Base-by-base conservation (phyloP, 495 filamentous ascomycete species). In the Lichenothelia convexa region DNA sequence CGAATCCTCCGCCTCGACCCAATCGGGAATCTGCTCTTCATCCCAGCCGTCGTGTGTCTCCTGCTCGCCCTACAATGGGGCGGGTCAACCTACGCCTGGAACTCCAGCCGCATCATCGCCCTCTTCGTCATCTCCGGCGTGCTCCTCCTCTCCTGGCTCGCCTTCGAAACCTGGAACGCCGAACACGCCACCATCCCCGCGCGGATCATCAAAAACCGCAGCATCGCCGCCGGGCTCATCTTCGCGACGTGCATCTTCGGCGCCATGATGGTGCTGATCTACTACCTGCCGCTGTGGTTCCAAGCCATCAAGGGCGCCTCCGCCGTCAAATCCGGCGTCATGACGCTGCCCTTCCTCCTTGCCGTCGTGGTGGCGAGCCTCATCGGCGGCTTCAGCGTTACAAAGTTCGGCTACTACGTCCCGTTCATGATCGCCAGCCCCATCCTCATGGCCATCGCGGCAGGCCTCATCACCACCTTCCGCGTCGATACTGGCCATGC, bases 51-150 rank as follows among this genome's bases (percentile, higher is more conserved):
- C 13, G 48, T 73, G 22, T 71, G 60, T 45, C 50, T 75, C 21
- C 48, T 80, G 18, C 59, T 80, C 21, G 75, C 72, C 18, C 58
- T 80, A 15, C 68, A 80, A 50, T 80, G 64, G 60, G 76, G 72
- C 3, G 75, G 70, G 7, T 48, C 55, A 2, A 56, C 61, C 5
- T 61, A 70, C 36, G 29, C 68, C 1, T 80, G 75, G 68, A 55
- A 47, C 37, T 47, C 53, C 43, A 40, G 47, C 9, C 42, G 42
- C 3, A 48, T 69, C 6, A 63, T 46, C 35, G 47, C 39, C 4
- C 34, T 46, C 12, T 33, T 74, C 26, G 63, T 61, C 17, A 61
- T 63, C 17, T 60, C 61, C 18, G 67, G 44, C 2, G 7, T 63
- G n/a, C 58, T 74, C 45, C 42, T 51, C n/a, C 33, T 46, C 21